Evolutionary conservation across 495 filamentous ascomycete species (phyloP), one percentile per base, ranked within the genome.

Genomic region (Evernia prunastri): DNA sequence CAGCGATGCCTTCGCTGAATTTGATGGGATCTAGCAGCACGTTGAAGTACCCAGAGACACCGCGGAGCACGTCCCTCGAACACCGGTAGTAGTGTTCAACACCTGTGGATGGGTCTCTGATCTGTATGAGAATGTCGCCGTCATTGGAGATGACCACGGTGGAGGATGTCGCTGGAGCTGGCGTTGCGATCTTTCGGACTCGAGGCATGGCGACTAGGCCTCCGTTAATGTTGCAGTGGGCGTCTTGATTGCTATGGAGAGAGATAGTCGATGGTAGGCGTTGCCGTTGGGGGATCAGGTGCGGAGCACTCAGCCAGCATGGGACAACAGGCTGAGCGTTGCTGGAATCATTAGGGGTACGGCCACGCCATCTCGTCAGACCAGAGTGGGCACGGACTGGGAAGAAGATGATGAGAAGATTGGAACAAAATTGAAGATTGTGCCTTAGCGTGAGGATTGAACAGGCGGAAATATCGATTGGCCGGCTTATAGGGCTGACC

Each of bases 11-110:
- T 61, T 82, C 80, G 2, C 68, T 68, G 62, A 82, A 82, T 60
- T 82, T 82, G 27, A 72, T 67, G 1, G 77, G 75, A 58, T 82
- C 78, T 12, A 82, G 70, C 10, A 82, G 67, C 10, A 73, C 76
- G 37, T 74, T 69, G 54, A 82, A 82, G 45, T 82, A 82, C 3
- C 75, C 49, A 4, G 68, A 70, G 5, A 43, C 51, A 36, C 33
- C 35, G 10, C 63, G 62, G 15, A 71, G 42, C 13, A 60, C 29
- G 11, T 37, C 40, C 20, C 54, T 60, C 35, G 67, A 68, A 39
- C 66, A 67, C 17, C 60, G 56, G 31, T 66, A 71, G 15, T 29
- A 29, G 29, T 49, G 17, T 25, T 45, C 35, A 8, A 31, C 7
- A 2, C 36, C 36, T 0, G 35, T 31, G 18, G 18, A 47, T 3